Percentiles rank a stretch among this genome's conserved stretches.
These are phyloP conservation scores for Spencermartinsiella ligniputridi DNA, from an alignment of 1,139 yeast genomes.

Conservation along the genomic window DNA sequence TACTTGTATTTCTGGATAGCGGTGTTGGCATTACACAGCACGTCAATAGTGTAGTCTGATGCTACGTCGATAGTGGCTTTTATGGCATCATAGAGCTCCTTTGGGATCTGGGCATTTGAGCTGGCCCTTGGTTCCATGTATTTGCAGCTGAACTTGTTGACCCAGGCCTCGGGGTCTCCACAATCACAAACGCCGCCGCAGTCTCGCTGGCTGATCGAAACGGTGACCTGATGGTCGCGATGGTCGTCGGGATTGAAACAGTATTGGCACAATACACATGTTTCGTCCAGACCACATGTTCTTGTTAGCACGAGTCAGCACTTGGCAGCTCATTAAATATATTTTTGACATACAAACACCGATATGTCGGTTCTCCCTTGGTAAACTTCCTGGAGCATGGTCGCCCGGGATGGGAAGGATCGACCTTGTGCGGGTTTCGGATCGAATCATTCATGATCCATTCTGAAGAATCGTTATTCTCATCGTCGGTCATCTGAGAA, in stretches of 20 bases:
- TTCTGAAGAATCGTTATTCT: slow-evolving; percentile 6
- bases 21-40: slow-evolving; percentile 47
- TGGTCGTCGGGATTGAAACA: slow-evolving; percentile 75
- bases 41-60: slow-evolving; percentile 74
- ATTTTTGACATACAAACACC: slow-evolving; percentile 46
- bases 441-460: slow-evolving; percentile 7
- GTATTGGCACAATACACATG: slow-evolving; percentile 77
- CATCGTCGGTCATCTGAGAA: slow-evolving; percentile 9
- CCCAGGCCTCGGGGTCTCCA: slow-evolving; percentile 86
- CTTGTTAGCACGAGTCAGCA: slow-evolving; percentile 20
- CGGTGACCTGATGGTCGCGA: slow-evolving; percentile 68
- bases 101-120: slow-evolving; percentile 24
- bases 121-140: slow-evolving; percentile 27
- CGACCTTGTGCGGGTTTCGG: slow-evolving; percentile 17
- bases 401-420: slow-evolving; percentile 53
- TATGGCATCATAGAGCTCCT: slow-evolving; percentile 28
- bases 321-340: not conserved
- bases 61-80: slow-evolving; percentile 47
- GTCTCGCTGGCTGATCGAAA: slow-evolving; percentile 69
- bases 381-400: slow-evolving; percentile 75
- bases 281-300: slow-evolving; percentile 81
- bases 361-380: slow-evolving; percentile 82
- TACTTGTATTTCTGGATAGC: slow-evolving; percentile 30
- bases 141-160: slow-evolving; percentile 49
- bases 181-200: slow-evolving; percentile 96